Evolutionary conservation across 495 filamentous ascomycete genomes (phyloP).

Genomic region (Neurospora intermedia): DNA sequence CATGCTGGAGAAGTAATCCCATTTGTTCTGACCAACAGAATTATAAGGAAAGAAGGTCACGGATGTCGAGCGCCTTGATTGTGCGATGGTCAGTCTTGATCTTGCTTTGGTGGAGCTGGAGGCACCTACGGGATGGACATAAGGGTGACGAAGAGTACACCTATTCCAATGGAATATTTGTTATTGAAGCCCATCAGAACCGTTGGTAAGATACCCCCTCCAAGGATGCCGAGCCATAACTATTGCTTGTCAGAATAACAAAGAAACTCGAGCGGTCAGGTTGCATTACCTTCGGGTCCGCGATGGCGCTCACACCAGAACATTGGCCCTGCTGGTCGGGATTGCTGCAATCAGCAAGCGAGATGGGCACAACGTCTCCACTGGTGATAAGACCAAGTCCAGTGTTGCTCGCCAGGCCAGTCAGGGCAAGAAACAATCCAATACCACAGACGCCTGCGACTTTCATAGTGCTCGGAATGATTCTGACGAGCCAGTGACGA

Average conservation of each 20-base stretch:
- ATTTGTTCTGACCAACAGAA: conserved; percentile 48
- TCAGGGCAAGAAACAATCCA: conserved; percentile 66
- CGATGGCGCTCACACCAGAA: conserved; percentile 42
- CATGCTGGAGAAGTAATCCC: conserved; percentile 57
- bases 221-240: conserved; percentile 71
- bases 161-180: conserved; percentile 71
- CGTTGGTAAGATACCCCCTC: conserved; percentile 64
- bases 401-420: conserved; percentile 63
- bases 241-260: conserved; percentile 17
- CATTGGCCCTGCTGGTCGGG: conserved; percentile 30
- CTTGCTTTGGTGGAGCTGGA: background rate
- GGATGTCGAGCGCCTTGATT: conserved; percentile 46
- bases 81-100: background rate
- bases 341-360: conserved; percentile 55
- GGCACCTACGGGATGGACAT: conserved; percentile 60
- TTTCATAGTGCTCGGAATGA: conserved; percentile 70
- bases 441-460: conserved; percentile 73
- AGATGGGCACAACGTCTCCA: conserved; percentile 47
- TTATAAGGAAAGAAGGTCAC: conserved; percentile 75
- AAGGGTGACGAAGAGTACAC: conserved; percentile 71
- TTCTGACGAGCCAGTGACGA: conserved; percentile 75
- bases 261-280: background rate
- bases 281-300: conserved; percentile 46
- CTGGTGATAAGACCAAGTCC: conserved; percentile 67
- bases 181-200: conserved; percentile 72